These are phyloP conservation scores for Linderniella brevidens DNA, from an alignment of 257 asterid genomes.

Conservation along the genomic window DNA sequence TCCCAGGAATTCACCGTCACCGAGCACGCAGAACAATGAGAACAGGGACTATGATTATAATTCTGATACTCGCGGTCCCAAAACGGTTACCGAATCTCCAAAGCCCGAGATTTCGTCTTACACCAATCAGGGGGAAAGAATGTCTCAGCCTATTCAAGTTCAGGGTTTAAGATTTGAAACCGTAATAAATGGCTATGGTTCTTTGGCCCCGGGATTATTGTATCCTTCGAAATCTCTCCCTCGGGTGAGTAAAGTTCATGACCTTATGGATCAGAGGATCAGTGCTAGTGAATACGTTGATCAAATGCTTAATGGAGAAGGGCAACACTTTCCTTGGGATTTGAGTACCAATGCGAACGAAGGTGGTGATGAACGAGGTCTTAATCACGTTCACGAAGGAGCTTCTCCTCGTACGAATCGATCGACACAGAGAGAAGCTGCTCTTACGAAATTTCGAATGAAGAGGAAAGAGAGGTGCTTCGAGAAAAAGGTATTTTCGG, in stretches of 20 bases:
- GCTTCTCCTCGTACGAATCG: conserved; percentile 20
- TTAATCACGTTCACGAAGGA: conserved; percentile 16
- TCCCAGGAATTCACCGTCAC: not conserved
- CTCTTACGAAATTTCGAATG: conserved; percentile 38
- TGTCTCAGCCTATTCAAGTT: conserved; percentile 40
- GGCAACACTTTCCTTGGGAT: conserved; percentile 29
- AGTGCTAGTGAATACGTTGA: conserved; percentile 20
- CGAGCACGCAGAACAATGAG: not conserved
- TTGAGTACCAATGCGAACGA: conserved; percentile 19
- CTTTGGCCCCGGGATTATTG: conserved; percentile 22
- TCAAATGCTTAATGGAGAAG: conserved; percentile 20
- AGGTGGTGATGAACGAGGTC: conserved; percentile 22
- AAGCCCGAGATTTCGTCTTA: conserved; percentile 17
- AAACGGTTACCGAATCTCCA: conserved; percentile 20
- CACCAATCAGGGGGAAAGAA: conserved; percentile 21
- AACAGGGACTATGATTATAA: conserved; percentile 14
- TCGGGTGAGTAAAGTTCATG: conserved; percentile 17
- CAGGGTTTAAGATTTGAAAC: conserved; percentile 33
- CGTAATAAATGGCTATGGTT: conserved; percentile 19
- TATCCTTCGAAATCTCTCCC: conserved; percentile 19
- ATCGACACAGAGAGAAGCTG: conserved; percentile 41
- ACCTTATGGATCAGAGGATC: conserved; percentile 21
- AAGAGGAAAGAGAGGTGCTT: conserved; percentile 62
- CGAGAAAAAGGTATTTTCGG: conserved; percentile 40
- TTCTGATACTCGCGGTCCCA: conserved; percentile 26